A percentile compares a stretch with the other conserved stretches of the same genome.
These are phyloP conservation scores for Phytophthora pinifolia DNA, from an alignment of 352 stramenopile genomes.

Conservation along the genomic window DNA sequence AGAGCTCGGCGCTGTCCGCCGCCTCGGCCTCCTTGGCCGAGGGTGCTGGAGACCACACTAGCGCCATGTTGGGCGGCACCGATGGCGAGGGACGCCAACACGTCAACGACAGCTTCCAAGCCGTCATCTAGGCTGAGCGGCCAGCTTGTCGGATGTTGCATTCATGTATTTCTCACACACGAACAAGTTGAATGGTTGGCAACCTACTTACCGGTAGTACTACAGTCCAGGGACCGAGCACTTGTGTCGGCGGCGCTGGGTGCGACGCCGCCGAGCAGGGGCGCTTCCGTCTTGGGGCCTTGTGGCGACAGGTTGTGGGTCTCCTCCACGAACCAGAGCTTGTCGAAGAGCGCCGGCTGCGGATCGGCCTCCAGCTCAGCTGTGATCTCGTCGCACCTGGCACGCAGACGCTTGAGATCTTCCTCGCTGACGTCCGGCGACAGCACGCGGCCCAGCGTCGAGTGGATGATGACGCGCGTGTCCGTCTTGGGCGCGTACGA, in stretches of 20 bases:
- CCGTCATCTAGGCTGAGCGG: constrained; percentile 38
- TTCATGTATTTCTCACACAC: too few species aligned
- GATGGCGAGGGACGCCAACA: constrained; percentile 22
- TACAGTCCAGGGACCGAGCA: too few species aligned
- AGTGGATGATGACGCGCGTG: constrained; percentile 64
- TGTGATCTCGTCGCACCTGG: constrained; percentile 60
- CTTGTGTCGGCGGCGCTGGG: too few species aligned
- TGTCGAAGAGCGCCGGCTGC: constrained; percentile 38
- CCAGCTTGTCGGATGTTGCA: too few species aligned
- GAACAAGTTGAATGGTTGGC: too few species aligned
- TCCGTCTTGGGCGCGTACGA: constrained; percentile 44
- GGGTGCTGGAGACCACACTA: constrained; percentile 29
- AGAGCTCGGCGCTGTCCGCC: constrained; percentile 38
- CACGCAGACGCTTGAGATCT: constrained; percentile 34
- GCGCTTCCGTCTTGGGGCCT: constrained; percentile 47
- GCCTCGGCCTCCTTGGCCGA: constrained; percentile 41
- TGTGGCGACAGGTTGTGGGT: constrained; percentile 62
- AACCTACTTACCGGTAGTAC: too few species aligned
- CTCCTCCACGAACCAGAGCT: constrained; percentile 75
- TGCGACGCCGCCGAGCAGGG: constrained; percentile 28
- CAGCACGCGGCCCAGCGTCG: constrained; percentile 61
- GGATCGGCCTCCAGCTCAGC: constrained; percentile 28
- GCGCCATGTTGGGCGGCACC: constrained; percentile 26
- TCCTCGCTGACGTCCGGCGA: constrained; percentile 40
- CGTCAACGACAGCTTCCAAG: constrained; percentile 31